Conservation (phyloP, 371 early-diverging fungal genomes). For the Batrachochytrium dendrobatidis region DNA sequence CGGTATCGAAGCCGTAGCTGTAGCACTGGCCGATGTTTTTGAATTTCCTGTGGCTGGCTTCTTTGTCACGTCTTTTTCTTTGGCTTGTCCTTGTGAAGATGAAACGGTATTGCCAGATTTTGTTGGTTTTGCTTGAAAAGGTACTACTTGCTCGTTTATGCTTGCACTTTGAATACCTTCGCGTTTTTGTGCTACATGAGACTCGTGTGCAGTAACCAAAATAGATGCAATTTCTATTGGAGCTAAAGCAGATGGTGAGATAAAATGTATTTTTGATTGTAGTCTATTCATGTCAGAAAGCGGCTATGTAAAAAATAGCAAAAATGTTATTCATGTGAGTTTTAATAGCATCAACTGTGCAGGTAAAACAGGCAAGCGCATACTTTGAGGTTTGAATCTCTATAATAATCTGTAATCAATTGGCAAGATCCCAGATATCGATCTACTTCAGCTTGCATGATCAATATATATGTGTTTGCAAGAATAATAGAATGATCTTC, state of each 20-base stretch:
- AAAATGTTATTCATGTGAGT: background rate
- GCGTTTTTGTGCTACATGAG: constrained; percentile 1
- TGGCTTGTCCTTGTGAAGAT: background rate
- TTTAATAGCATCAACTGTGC: no score
- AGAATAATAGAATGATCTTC: constrained; percentile 47
- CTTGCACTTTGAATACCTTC: background rate
- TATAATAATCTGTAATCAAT: constrained; percentile 38
- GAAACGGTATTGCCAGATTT: background rate
- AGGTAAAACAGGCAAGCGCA: no score
- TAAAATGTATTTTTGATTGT: constrained; percentile 21
- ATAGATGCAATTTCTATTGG: constrained; percentile 29
- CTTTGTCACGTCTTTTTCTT: constrained; percentile 3
- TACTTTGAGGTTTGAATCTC: constrained; percentile 37
- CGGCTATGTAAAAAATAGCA: background rate
- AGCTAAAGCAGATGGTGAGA: constrained; percentile 17
- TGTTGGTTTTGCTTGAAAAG: background rate
- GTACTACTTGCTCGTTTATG: background rate
- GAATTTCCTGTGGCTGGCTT: constrained; percentile 11
- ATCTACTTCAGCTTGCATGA: constrained; percentile 50
- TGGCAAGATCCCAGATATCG: constrained; percentile 32
- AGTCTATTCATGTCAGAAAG: constrained; percentile 17
- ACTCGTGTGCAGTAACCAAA: constrained; percentile 2
- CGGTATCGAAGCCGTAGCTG: constrained; percentile 4
- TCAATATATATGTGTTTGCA: constrained; percentile 37
- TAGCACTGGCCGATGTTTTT: background rate